Evolutionary conservation across 495 filamentous ascomycete species (phyloP), one percentile per base, ranked within the genome.

Genomic region (Trichoderma gamsii): DNA sequence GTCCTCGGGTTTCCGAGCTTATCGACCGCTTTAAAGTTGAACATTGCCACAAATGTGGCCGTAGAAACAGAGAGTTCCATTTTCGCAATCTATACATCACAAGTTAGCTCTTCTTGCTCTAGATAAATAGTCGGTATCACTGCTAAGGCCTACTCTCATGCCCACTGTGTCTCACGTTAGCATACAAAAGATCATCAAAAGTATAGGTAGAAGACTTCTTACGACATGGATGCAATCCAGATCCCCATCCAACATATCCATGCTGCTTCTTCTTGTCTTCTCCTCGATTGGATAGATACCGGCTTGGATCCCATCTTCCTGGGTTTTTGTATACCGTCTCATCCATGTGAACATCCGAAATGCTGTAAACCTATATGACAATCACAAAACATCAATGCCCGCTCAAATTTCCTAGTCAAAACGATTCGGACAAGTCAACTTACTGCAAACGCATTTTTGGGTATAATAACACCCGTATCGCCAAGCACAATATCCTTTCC

Each of bases 241-340:
- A 44, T 38, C 82, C 82, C 82, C 81, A 84, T 9, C 81, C 81
- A 6, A 83, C 16, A 49, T 73, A 83, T 1, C 65, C 73, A 44
- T 79, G 71, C 1, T 70, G 63, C 11, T 65, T 43, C 70, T 80
- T 80, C 74, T 82, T 81, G 70, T 80, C 77, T 69, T 84, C 79
- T 32, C 73, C 79, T 7, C 76, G 69, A 25, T 76, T 78, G 16
- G 76, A 73, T 4, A 80, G 66, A 69, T 78, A 84, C 5, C 83
- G 74, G 12, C 73, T 70, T 0, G 83, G 82, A 66, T 84, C 79
- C 74, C 75, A 85, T 43, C 72, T 74, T 43, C 65, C 6, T 1
- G 81, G 82, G 13, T 84, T 69, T 0, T 72, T 52, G 69, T 84
- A 85, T 41, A 81, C 70, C 27, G 72, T 67, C 0, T 79, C 77